Base-by-base conservation (phyloP, 83 land plant species). In the Larix sibirica region DNA sequence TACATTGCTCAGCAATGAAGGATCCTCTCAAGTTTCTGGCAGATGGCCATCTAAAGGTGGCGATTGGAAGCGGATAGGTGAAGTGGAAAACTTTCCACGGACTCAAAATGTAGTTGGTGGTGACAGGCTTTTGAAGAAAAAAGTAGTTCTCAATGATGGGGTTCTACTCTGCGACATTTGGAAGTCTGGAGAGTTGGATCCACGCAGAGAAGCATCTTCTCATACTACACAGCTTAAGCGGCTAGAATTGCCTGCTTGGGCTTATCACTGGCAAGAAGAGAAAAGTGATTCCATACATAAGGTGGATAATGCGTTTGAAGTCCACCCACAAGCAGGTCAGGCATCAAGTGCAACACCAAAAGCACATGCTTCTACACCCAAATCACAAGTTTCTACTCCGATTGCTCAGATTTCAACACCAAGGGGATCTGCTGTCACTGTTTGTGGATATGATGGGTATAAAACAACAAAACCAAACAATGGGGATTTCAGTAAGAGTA, bases 51-150 rank as follows among this genome's bases (percentile, higher is more conserved):
- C 86, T 85, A 88, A 84, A 83, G 95, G 91, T 79, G 91, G 95
- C 50, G 95, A 93, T 76, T 93, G 93, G 95, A 93, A 83, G 85
- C 86, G 91, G 64, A 87, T 83, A 79, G 92, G 89, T 86, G 95
- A 90, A 61, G 8, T 47, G 9, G 9, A 47, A 47, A 47, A 47
- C 8, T 47, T 47, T 47, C 50, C 10, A 47, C 7, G 0, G 50
- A 47, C 50, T 47, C 50, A 47, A 8, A 38, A 73, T 73, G 24
- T 73, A 42, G 76, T 64, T 81, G 62, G 10, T 21, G 86, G 82
- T 67, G 92, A 92, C 66, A 88, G 81, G 83, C 14, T 65, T 71
- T 77, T 54, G 62, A 87, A 67, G 68, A 89, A 81, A 77, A 91
- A 87, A 77, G 77, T 85, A 47, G 91, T 93, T 40, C 87, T 93